These are phyloP conservation scores for Pyronema domesticum DNA, from an alignment of 495 filamentous ascomycete species.

Conservation along the genomic window DNA sequence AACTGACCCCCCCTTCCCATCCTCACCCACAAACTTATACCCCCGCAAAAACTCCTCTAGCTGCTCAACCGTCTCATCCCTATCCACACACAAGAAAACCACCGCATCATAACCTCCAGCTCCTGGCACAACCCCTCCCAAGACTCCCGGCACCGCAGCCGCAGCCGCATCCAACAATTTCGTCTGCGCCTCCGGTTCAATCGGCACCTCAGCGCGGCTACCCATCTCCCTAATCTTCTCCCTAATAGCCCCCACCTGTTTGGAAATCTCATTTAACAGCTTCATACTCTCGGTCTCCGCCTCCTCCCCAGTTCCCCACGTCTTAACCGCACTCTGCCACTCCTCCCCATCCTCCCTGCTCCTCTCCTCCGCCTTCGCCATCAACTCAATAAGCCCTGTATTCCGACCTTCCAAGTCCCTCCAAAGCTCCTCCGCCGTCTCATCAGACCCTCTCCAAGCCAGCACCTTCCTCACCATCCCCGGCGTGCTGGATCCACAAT, in stretches of 20 bases:
- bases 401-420: constrained; percentile 53
- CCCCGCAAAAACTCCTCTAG: constrained; percentile 43
- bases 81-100: constrained; percentile 59
- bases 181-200: constrained; percentile 78
- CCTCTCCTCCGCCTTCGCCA: constrained; percentile 30
- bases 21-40: constrained; percentile 36
- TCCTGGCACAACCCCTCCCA: constrained; percentile 83
- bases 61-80: constrained; percentile 39
- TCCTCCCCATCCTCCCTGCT: constrained; percentile 25
- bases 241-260: constrained; percentile 28
- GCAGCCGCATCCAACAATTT: constrained; percentile 55
- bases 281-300: constrained; percentile 25
- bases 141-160: constrained; percentile 53
- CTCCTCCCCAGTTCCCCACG: constrained; percentile 2
- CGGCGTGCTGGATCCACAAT: constrained; percentile 83
- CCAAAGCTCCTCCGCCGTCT: constrained; percentile 56
- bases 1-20: constrained; percentile 47
- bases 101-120: constrained; percentile 91
- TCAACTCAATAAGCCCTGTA: constrained; percentile 45
- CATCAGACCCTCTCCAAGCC: constrained; percentile 55
- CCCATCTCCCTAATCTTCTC: constrained; percentile 59
- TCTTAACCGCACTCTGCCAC: constrained; percentile 18
- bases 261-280: constrained; percentile 18
- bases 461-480: constrained; percentile 88
- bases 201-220: constrained; percentile 52